Conservation (phyloP, 163 green algal genomes). For the Scenedesmus sp. region DNA sequence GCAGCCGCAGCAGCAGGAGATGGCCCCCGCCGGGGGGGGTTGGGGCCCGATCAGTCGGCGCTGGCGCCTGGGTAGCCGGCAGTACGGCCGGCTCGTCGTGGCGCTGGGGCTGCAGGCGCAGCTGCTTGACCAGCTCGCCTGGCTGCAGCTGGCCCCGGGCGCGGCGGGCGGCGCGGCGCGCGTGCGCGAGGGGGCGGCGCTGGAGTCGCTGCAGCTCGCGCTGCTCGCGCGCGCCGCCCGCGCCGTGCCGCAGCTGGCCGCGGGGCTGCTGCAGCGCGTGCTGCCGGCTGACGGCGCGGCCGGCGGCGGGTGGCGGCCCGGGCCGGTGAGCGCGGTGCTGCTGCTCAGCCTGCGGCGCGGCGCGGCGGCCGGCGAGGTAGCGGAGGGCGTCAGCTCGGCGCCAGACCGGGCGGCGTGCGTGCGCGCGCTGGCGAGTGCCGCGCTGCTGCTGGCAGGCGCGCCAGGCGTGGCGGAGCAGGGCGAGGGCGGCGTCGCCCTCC, state of each 20-base stretch:
- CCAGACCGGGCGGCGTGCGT: too few relatives aligned
- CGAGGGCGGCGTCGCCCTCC: too few relatives aligned
- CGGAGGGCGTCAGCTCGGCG: too few relatives aligned
- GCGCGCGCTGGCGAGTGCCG: too few relatives aligned
- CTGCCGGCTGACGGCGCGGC: neutral
- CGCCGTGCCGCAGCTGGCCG: constrained; percentile 2
- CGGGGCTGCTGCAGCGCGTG: constrained; percentile 11
- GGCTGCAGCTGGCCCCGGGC: constrained; percentile 13
- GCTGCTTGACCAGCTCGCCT: constrained; percentile 21
- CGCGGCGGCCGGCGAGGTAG: too few relatives aligned
- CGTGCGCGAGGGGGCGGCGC: too few relatives aligned
- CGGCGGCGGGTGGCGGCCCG: neutral
- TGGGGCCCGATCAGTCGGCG: neutral
- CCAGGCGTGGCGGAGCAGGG: too few relatives aligned
- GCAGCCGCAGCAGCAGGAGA: constrained; percentile 13
- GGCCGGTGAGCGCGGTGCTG: neutral
- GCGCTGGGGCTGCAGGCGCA: neutral
- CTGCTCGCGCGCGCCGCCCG: constrained; percentile 1
- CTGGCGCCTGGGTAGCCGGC: constrained; percentile 14
- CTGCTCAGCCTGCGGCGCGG: constrained; percentile 31
- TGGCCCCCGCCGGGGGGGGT: neutral
- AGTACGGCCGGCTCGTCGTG: constrained; percentile 32
- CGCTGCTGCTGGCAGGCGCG: too few relatives aligned
- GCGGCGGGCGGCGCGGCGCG: neutral
- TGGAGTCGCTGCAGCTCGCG: constrained; percentile 1